Evolutionary conservation across 306 rosid species (phyloP).

Genomic region (Quercus cerris): DNA sequence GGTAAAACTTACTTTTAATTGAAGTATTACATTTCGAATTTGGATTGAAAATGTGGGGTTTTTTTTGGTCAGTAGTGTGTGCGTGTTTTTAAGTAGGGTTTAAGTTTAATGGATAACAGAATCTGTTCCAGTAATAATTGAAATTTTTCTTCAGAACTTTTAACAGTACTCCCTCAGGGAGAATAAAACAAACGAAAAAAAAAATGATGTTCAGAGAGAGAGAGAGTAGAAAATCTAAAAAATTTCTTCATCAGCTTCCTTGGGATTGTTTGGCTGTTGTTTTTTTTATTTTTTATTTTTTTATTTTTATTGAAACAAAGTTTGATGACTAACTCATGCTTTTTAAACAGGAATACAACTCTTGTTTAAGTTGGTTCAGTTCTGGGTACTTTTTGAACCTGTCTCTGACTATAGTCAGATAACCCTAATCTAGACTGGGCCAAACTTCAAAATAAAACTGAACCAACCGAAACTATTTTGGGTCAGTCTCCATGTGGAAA

Average conservation of each 20-base stretch:
- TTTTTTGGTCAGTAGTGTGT: neutral
- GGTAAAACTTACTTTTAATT: conserved; percentile 44
- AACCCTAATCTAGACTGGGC: neutral
- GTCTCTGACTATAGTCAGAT: neutral
- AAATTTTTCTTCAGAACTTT: neutral
- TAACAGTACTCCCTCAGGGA: neutral
- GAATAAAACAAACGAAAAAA: neutral
- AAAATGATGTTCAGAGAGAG: neutral
- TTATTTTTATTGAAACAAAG: too few species aligned
- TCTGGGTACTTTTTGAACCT: neutral
- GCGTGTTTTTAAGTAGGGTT: neutral
- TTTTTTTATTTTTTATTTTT: too few species aligned
- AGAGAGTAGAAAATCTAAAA: neutral
- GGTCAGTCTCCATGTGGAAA: neutral
- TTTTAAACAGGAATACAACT: too few species aligned
- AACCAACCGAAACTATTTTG: neutral
- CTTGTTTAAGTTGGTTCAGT: neutral
- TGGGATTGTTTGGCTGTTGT: too few species aligned
- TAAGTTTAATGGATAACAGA: neutral
- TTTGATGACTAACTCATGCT: too few species aligned
- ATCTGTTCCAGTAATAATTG: neutral
- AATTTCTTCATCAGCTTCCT: neutral
- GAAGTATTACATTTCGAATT: neutral
- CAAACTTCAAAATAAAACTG: neutral
- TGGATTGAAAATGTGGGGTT: neutral